Percentiles rank a stretch among this genome's conserved stretches.
Conservation (phyloP, 2,329 filamentous ascomycete species). For the Alternaria burnsii region DNA sequence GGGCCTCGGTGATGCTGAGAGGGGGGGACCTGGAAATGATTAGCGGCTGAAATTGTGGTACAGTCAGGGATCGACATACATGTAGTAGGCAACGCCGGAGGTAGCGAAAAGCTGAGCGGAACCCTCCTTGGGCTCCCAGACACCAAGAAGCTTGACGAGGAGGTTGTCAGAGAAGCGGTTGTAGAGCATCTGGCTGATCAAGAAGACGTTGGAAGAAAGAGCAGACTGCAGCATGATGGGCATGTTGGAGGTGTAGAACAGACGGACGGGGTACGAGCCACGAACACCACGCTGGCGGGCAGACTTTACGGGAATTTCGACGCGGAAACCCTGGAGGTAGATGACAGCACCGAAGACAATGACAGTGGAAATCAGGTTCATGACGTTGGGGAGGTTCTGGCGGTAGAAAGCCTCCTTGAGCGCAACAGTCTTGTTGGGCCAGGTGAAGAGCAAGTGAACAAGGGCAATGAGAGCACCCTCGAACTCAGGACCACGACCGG, state of each 20-base stretch:
- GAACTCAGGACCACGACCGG: conserved; percentile 97
- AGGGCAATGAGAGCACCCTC: conserved; percentile 98
- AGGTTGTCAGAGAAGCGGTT: conserved; percentile 99
- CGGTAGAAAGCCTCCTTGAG: conserved; percentile 99
- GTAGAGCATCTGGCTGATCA: conserved; percentile 99
- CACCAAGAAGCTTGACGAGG: conserved; percentile 93
- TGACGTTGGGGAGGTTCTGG: conserved; percentile 99
- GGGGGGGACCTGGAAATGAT: conserved; percentile 72
- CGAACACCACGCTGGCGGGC: conserved; percentile 98
- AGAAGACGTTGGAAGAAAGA: conserved; percentile 97
- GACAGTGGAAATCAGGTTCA: conserved; percentile 95
- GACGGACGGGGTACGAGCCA: conserved; percentile 95
- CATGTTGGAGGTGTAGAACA: conserved; percentile 99
- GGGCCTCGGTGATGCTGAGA: conserved; percentile 95
- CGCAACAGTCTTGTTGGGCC: conserved; percentile 99
- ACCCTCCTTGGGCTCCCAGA: conserved; percentile 97
- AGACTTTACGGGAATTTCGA: conserved; percentile 99
- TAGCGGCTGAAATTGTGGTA: conserved; percentile 16
- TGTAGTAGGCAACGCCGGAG: conserved; percentile 98
- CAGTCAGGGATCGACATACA: conserved; percentile 58
- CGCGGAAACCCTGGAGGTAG: conserved; percentile 98
- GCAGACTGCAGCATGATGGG: conserved; percentile 99
- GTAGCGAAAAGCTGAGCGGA: conserved; percentile 93
- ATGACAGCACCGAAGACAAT: conserved; percentile 96
- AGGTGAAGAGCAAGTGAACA: conserved; percentile 97